Conservation (phyloP, 345 rosid genomes). For the Populus nigra region DNA sequence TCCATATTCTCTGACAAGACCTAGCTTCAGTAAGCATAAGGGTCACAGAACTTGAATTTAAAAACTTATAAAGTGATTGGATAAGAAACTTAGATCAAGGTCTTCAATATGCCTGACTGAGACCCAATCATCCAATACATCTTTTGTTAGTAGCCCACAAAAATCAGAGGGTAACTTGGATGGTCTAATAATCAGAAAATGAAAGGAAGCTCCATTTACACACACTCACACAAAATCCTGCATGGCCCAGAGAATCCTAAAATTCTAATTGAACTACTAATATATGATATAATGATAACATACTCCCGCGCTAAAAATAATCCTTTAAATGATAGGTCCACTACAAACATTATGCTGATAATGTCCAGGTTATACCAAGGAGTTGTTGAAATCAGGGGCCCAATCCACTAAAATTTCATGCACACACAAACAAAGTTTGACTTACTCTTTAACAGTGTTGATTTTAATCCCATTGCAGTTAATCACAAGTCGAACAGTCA, state of each 20-base stretch:
- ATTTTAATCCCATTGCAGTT: slow-evolving; percentile 87
- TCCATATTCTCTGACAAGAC: neutral
- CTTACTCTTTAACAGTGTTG: slow-evolving; percentile 82
- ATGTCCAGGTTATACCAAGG: slow-evolving; percentile 3
- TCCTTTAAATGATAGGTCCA: neutral
- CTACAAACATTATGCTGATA: neutral
- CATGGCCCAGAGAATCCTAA: neutral
- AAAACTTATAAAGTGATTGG: neutral
- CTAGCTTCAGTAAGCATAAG: neutral
- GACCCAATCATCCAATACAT: neutral
- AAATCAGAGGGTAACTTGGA: neutral
- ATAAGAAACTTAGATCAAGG: neutral
- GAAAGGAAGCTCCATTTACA: neutral
- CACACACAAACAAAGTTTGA: slow-evolving; percentile 8
- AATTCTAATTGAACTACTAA: neutral
- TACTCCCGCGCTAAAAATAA: neutral
- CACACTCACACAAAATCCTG: neutral
- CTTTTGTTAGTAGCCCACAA: neutral
- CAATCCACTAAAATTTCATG: slow-evolving; percentile 8
- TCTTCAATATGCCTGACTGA: neutral
- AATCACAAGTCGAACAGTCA: slow-evolving; percentile 92
- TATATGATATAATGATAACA: neutral
- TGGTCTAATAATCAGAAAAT: neutral
- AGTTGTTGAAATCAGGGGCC: neutral
- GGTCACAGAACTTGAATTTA: neutral